phyloP scores from a whole-genome alignment of 2,329 filamentous ascomycete genomes.

The Colletotrichum incanum region DNA sequence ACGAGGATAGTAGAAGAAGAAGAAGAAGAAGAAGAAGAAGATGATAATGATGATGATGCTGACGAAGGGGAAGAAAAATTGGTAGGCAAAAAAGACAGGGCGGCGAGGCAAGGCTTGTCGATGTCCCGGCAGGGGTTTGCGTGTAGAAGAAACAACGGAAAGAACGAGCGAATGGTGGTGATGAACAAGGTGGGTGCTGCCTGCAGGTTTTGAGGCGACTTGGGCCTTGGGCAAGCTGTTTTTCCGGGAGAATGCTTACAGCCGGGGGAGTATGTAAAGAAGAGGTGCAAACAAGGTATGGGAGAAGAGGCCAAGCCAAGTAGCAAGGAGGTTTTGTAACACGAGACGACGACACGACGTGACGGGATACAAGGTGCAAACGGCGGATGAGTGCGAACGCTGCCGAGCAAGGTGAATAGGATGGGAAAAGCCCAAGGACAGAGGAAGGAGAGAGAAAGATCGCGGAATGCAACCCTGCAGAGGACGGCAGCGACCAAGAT shows the following conservation, averaged over 20 bases:
- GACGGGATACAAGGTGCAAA: not conserved
- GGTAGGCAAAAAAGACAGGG: not conserved
- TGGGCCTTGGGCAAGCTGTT: not conserved
- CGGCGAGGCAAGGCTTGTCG: not conserved
- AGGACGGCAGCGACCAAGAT: constrained; percentile 26
- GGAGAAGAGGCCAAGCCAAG: not conserved
- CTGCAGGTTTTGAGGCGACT: constrained; percentile 3
- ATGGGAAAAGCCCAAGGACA: not conserved
- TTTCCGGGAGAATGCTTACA: not conserved
- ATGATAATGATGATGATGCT: too few relatives aligned
- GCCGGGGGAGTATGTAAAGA: not conserved
- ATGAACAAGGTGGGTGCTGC: constrained; percentile 5
- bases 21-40: too few relatives aligned
- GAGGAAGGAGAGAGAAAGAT: constrained; percentile 18
- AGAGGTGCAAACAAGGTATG: not conserved
- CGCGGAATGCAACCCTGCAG: constrained; percentile 25
- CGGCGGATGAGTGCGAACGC: not conserved
- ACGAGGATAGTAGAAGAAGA: constrained; percentile 1
- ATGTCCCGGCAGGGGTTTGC: not conserved
- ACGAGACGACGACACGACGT: not conserved
- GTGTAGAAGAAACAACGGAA: not conserved
- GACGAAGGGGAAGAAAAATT: too few relatives aligned
- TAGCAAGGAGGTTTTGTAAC: not conserved
- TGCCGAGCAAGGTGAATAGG: not conserved
- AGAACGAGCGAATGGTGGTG: constrained; percentile 13